Evolutionary conservation across 164 flowering plant genomes (phyloP), one percentile per base, ranked within the genome.

Genomic region (Echeveria elegans): DNA sequence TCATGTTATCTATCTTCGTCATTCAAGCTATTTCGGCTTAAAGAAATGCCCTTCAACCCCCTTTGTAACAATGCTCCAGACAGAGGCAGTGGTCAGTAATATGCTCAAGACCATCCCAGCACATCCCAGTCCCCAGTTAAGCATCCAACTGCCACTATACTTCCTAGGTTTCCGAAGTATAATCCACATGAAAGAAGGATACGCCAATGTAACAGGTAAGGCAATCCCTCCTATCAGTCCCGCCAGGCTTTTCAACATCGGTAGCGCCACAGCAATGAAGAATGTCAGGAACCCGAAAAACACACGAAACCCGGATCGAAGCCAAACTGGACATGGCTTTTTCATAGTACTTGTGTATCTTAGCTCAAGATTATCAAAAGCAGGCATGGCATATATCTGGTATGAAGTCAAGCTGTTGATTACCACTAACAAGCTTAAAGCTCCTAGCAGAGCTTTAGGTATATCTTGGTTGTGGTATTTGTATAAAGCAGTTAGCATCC

Each of bases 331-430:
- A 40, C 86, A 85, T 12, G 86, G 85, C 47, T 52, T 69, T 38
- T 77, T 78, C 77, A 23, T 75, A 23, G 48, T 78, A 76, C 78
- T 76, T 0, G 82, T 82, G 71, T 77, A 85, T 29, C 78, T 79
- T 45, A 67, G 68, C 67, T 85, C 87, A 66, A 83, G 65, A 59
- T 83, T 80, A 75, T 85, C 89, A 29, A 85, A 85, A 0, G 74
- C 82, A 21, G 82, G 89, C 89, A 85, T 85, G 1, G 82, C 89
- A 48, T 83, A 85, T 28, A 85, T 80, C 56, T 82, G 87, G 73
- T 80, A 83, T 1, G 87, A 81, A 47, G 80, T 85, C 9, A 85
- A 72, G 68, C 82, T 31, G 77, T 76, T 80, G 53, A 83, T 64
- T 19, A 85, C 78, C 1, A 83, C 75, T 10, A 85, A 66, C 28